These are phyloP conservation scores for Fusarium ambrosium DNA, from an alignment of 2,329 filamentous ascomycete genomes.

Conservation along the genomic window DNA sequence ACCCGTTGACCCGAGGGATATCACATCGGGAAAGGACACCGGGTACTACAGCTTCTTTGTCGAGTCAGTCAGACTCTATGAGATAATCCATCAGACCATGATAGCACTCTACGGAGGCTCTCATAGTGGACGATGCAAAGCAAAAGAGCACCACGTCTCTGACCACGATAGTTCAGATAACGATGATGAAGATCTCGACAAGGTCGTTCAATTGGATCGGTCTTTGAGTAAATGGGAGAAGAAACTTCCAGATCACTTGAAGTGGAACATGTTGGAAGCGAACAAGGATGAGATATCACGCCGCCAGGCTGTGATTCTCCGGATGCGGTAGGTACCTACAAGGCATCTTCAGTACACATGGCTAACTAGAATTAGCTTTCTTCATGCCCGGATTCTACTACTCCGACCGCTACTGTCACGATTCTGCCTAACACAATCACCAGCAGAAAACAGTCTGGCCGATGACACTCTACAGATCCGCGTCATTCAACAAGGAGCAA, in stretches of 20 bases:
- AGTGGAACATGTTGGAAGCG: constrained; percentile 29
- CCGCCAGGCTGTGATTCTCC: constrained; percentile 52
- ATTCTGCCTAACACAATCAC: constrained; percentile 49
- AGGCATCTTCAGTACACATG: neutral
- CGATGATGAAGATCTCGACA: constrained; percentile 48
- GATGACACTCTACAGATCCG: constrained; percentile 45
- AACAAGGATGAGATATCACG: constrained; percentile 45
- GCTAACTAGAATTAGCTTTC: constrained; percentile 39
- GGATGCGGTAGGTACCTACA: constrained; percentile 47
- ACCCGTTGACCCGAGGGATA: neutral
- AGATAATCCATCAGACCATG: constrained; percentile 53
- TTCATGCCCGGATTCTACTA: constrained; percentile 53
- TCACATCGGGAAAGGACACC: neutral
- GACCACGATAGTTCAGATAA: constrained; percentile 12
- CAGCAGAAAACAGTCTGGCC: constrained; percentile 12
- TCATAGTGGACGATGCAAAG: constrained; percentile 7
- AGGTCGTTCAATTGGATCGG: constrained; percentile 50
- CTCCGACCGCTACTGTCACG: constrained; percentile 51
- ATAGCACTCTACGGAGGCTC: constrained; percentile 46
- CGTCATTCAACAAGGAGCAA: constrained; percentile 51
- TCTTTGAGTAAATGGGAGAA: constrained; percentile 51
- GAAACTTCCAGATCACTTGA: constrained; percentile 45
- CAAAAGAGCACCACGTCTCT: constrained; percentile 12
- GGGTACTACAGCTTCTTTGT: constrained; percentile 51
- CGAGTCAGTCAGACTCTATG: constrained; percentile 54